These are phyloP conservation scores for Trypanosomatidae sp. DNA, from an alignment of 208 protist genomes.

Conservation along the genomic window DNA sequence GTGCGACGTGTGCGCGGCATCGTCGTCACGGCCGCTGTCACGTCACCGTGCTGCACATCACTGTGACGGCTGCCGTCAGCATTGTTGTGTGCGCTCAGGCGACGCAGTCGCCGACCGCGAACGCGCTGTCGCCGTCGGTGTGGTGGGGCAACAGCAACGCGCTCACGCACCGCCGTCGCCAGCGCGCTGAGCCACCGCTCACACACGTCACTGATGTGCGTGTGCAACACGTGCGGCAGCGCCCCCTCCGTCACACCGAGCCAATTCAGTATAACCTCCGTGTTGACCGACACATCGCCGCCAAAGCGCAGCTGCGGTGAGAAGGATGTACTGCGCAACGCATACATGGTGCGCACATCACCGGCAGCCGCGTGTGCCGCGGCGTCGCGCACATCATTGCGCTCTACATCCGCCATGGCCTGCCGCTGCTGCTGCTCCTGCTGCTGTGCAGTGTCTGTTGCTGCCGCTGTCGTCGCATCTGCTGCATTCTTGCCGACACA, in stretches of 20 bases:
- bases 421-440: background rate
- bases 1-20: too few relatives aligned
- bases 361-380: background rate
- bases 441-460: too few relatives aligned
- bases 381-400: background rate
- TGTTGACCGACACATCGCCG: slow-evolving; percentile 79
- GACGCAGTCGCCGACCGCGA: too few relatives aligned
- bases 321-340: slow-evolving; percentile 48
- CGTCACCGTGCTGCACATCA: too few relatives aligned
- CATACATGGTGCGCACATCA: slow-evolving; percentile 31
- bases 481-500: background rate
- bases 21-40: too few relatives aligned
- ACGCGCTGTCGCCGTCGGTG: background rate
- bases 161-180: slow-evolving; percentile 16
- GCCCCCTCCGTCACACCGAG: slow-evolving; percentile 77
- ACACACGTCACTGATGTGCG: slow-evolving; percentile 45
- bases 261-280: slow-evolving; percentile 83
- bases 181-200: slow-evolving; percentile 29
- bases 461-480: too few relatives aligned
- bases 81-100: too few relatives aligned
- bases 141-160: slow-evolving; percentile 3
- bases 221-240: slow-evolving; percentile 63
- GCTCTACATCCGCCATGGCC: background rate
- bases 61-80: background rate
- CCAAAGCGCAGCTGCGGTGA: slow-evolving; percentile 82